Evolutionary conservation across 768 basidiomycete genomes (phyloP), one percentile per base, ranked within the genome.

Genomic region (Clitopilus passeckerianus): DNA sequence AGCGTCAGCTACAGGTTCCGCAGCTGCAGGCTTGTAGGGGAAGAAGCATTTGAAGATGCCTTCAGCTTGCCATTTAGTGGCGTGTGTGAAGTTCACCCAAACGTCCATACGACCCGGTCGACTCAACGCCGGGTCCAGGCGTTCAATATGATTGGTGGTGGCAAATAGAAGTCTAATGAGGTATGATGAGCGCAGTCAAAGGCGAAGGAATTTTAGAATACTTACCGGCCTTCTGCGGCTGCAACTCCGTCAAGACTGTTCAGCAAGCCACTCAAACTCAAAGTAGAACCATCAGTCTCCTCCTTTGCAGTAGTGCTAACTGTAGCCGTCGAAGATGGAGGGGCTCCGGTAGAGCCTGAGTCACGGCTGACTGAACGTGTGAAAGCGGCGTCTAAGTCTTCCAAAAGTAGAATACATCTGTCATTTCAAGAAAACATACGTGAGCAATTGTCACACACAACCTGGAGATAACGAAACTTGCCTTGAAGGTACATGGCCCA

Each of bases 1-100:
- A 22, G 7, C n/a, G 14, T 60, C 59, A n/a, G 66, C 54, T 6
- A 65, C 20, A n/a, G 65, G 20, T 20, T 62, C 60, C 15, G 65
- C 59, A 37, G 69, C 59, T 18, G 72, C 60, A 56, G 78, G 75
- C 63, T 78, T 85, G 72, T 72, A 87, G 2, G 92, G 91, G 87
- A 94, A 94, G 85, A 94, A 94, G 72, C 90, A 92, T 71, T 92
- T 92, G 85, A 93, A 94, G 69, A 94, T 91, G 56, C 90, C 91
- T 72, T 93, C 91, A 14, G 92, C 92, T 68, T 94, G 92, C 90
- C 90, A 93, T 71, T 91, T 93, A 7, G 90, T 92, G 5, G 92
- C 91, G 67, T 94, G 87, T 56, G 89, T 87, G 74, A 94, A 94
- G 76, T 93, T 91, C 41, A 95, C 82, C 91, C 91, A 93, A 15